A percentile compares a stretch with the other conserved stretches of the same genome.
phyloP scores from a whole-genome alignment of 2,329 filamentous ascomycete genomes.

The Microcyclospora pomicola region DNA sequence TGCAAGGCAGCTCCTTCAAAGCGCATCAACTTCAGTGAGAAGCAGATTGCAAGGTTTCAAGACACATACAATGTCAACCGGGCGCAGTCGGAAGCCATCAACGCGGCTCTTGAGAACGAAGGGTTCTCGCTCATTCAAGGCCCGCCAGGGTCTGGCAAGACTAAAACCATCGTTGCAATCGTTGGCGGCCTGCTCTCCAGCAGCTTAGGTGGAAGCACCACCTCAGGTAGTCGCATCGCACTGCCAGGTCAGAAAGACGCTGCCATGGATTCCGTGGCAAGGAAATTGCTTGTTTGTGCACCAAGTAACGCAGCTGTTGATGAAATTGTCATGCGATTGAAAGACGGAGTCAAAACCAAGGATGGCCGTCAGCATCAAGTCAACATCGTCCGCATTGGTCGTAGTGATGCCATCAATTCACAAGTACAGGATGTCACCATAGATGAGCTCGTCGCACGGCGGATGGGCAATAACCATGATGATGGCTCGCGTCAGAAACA shows the following conservation, averaged over 20 bases:
- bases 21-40: constrained; percentile 65
- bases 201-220: constrained; percentile 34
- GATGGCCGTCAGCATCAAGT: constrained; percentile 61
- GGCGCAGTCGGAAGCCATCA: constrained; percentile 81
- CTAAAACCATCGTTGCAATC: constrained; percentile 94
- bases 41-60: constrained; percentile 54
- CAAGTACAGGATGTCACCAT: constrained; percentile 83
- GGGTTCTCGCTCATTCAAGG: constrained; percentile 94
- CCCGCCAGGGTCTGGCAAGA: constrained; percentile 88
- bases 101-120: constrained; percentile 87
- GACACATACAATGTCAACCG: constrained; percentile 71
- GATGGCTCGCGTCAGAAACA: constrained; percentile 36
- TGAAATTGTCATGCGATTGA: constrained; percentile 85
- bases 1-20: constrained; percentile 80
- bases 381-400: constrained; percentile 77
- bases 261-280: constrained; percentile 29
- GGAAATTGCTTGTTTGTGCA: constrained; percentile 92
- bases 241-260: constrained; percentile 20
- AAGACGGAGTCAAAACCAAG: constrained; percentile 67
- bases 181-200: constrained; percentile 71
- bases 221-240: constrained; percentile 20
- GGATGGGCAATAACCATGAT: constrained; percentile 35
- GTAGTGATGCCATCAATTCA: constrained; percentile 82
- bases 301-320: constrained; percentile 97
- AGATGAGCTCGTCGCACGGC: constrained; percentile 74